These are phyloP conservation scores for Raffaelea deltoideospora DNA, from an alignment of 2,329 filamentous ascomycete species.

Conservation along the genomic window DNA sequence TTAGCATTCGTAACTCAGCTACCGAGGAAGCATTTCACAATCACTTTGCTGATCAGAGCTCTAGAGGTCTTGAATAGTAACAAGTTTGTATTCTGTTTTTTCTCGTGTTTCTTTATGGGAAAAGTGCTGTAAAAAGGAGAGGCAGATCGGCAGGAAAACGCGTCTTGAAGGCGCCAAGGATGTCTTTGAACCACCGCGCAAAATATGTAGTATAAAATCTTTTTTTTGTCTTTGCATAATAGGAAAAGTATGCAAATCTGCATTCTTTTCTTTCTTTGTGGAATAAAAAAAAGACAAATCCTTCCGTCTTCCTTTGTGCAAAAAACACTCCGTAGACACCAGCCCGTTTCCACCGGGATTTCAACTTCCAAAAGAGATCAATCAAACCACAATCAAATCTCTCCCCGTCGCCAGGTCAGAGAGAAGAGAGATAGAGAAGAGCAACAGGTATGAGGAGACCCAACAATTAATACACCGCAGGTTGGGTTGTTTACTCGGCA, in stretches of 20 bases:
- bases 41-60: no score
- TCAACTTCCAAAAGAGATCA: slow-evolving; percentile 24
- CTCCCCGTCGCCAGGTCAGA: not conserved
- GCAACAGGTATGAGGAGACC: slow-evolving; percentile 16
- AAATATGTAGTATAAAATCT: no score
- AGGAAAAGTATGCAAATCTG: not conserved
- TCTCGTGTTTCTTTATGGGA: no score
- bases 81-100: no score
- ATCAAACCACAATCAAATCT: slow-evolving; percentile 12
- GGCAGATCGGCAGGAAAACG: no score
- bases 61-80: no score
- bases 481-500: slow-evolving; percentile 33
- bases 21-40: no score
- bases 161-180: no score
- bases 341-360: slow-evolving; percentile 29
- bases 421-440: not conserved
- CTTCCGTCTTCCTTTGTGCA: slow-evolving; percentile 20
- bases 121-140: no score
- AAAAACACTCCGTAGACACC: slow-evolving; percentile 54
- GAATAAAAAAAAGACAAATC: slow-evolving; percentile 6
- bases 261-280: slow-evolving; percentile 2
- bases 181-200: no score
- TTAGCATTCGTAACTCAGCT: no score
- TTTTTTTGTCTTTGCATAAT: no score
- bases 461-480: slow-evolving; percentile 8